These are phyloP conservation scores for Pythium folliculosum DNA, from an alignment of 352 stramenopile species.

Conservation along the genomic window DNA sequence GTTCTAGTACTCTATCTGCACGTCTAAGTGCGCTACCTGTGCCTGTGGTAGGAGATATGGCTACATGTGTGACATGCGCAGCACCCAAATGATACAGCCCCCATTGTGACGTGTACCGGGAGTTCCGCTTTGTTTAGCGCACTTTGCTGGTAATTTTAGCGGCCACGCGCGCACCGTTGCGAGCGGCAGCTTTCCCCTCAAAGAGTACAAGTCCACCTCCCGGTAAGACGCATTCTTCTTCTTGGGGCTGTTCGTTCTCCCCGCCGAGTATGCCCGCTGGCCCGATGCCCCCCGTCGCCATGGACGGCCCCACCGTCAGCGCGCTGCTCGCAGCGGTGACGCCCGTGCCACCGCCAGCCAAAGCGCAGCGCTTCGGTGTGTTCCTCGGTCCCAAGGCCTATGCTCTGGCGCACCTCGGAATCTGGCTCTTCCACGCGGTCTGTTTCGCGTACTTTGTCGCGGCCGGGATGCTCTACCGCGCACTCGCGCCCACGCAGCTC, in stretches of 20 bases:
- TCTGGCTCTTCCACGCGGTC: conserved; percentile 15
- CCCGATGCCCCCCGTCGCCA: not conserved
- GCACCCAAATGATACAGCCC: not conserved
- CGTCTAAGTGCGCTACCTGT: not conserved
- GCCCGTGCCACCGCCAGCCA: not conserved
- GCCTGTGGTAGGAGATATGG: not conserved
- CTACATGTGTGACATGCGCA: conserved; percentile 7
- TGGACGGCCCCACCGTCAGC: not conserved
- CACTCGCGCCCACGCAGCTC: conserved; percentile 7
- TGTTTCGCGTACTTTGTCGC: conserved; percentile 20
- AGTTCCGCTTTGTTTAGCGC: too few species aligned
- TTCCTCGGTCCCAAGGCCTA: conserved; percentile 4
- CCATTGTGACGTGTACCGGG: not conserved
- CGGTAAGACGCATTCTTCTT: too few species aligned
- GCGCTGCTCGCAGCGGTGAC: not conserved
- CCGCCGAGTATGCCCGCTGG: not conserved
- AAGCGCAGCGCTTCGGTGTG: conserved; percentile 2
- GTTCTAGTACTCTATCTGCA: not conserved
- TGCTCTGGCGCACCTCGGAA: not conserved
- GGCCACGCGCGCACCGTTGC: too few species aligned
- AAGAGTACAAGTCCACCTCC: too few species aligned
- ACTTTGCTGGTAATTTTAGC: not conserved
- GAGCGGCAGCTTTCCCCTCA: too few species aligned
- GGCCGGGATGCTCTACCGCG: conserved; percentile 12
- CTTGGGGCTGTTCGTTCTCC: too few species aligned